These are phyloP conservation scores for Coffea eugenioides DNA, from an alignment of 257 asterid genomes.

Conservation along the genomic window DNA sequence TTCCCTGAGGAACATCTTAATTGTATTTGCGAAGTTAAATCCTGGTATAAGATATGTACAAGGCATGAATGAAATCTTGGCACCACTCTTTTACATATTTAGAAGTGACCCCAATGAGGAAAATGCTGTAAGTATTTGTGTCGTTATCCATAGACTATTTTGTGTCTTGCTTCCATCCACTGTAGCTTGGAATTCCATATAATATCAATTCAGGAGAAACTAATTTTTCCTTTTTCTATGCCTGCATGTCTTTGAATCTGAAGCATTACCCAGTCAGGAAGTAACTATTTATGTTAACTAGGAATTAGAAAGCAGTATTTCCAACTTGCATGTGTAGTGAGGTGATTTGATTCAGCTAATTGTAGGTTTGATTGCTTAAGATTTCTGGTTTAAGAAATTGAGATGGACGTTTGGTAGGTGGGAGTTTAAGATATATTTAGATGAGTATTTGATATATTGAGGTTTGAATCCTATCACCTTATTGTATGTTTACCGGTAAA, in stretches of 20 bases:
- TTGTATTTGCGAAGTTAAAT: conserved; percentile 85
- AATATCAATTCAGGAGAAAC: background rate
- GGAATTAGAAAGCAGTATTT: background rate
- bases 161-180: background rate
- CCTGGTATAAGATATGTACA: conserved; percentile 99
- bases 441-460: background rate
- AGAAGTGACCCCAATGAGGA: conserved; percentile 77
- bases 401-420: background rate
- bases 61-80: conserved; percentile 98
- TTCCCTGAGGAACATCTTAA: conserved; percentile 65
- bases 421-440: background rate
- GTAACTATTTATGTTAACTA: background rate
- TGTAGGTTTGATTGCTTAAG: background rate
- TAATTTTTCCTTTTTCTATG: background rate
- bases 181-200: background rate
- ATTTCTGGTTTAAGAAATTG: background rate
- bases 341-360: background rate
- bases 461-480: background rate
- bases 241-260: background rate
- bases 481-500: no score
- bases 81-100: conserved; percentile 77
- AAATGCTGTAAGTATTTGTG: conserved; percentile 52
- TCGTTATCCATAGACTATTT: background rate
- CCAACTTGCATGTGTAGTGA: background rate
- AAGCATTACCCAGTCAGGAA: background rate